phyloP scores from a whole-genome alignment of 1,284 basidiomycete species.

The Xerocomus alliaceus region DNA sequence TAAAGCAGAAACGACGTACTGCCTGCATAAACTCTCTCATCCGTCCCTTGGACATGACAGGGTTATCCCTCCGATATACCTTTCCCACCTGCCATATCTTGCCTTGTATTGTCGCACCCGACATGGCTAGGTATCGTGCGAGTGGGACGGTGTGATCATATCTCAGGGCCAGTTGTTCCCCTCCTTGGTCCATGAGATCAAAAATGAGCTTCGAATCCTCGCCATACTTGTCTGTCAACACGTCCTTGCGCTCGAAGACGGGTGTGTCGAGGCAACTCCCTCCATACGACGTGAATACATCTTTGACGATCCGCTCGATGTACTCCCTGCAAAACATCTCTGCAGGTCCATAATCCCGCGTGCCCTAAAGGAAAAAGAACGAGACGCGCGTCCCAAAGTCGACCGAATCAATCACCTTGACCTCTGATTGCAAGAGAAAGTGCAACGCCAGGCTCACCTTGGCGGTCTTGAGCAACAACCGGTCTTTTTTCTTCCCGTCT shows the following conservation, averaged over 20 bases:
- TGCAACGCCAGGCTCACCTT: conserved; percentile 58
- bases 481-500: conserved; percentile 64
- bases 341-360: conserved; percentile 93
- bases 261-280: conserved; percentile 96
- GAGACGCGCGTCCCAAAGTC: neutral
- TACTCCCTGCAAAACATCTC: conserved; percentile 93
- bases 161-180: conserved; percentile 92
- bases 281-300: conserved; percentile 89
- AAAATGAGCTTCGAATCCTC: conserved; percentile 99
- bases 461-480: conserved; percentile 79
- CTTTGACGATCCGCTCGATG: conserved; percentile 89
- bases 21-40: conserved; percentile 99
- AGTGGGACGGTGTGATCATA: conserved; percentile 99
- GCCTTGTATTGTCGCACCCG: conserved; percentile 72
- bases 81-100: conserved; percentile 99
- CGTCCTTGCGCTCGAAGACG: conserved; percentile 97
- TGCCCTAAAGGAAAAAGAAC: conserved; percentile 66
- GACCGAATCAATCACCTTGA: neutral
- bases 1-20: conserved; percentile 53
- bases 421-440: neutral
- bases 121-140: conserved; percentile 95
- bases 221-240: conserved; percentile 94
- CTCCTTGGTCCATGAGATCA: conserved; percentile 98
- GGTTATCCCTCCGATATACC: conserved; percentile 95
- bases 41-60: conserved; percentile 96